Conservation (phyloP, 2,329 filamentous ascomycete species). For the Fusarium secorum region DNA sequence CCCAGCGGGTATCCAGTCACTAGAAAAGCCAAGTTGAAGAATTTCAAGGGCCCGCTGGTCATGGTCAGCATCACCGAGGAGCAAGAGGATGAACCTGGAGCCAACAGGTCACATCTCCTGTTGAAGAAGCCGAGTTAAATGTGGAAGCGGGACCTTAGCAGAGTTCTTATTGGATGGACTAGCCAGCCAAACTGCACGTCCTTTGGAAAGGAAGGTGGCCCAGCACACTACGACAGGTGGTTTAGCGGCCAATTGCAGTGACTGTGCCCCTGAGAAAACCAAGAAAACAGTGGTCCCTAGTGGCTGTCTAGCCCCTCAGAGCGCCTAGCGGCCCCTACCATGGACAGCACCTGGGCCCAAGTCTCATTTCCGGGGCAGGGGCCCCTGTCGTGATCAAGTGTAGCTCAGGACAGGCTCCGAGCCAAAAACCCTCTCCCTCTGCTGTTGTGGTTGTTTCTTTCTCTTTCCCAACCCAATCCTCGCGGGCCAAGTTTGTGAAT, state of each 20-base stretch:
- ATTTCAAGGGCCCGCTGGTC: slow-evolving; percentile 2
- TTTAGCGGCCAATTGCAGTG: slow-evolving; percentile 37
- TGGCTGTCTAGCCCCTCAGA: slow-evolving; percentile 23
- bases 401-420: slow-evolving; percentile 17
- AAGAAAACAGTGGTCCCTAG: slow-evolving; percentile 30
- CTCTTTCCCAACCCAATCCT: slow-evolving; percentile 39
- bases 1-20: slow-evolving; percentile 19
- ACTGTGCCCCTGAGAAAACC: slow-evolving; percentile 33
- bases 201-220: slow-evolving; percentile 17
- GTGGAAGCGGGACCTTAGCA: slow-evolving; percentile 4
- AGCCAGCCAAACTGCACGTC: slow-evolving; percentile 20
- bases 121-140: slow-evolving; percentile 24
- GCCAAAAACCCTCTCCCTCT: slow-evolving; percentile 28
- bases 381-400: slow-evolving; percentile 18
- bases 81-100: slow-evolving; percentile 2
- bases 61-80: not conserved
- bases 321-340: slow-evolving; percentile 29
- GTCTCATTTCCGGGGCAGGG: slow-evolving; percentile 38
- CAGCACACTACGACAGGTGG: slow-evolving; percentile 19
- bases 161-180: slow-evolving; percentile 10
- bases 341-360: slow-evolving; percentile 18
- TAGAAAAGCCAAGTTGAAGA: slow-evolving; percentile 21
- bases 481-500: slow-evolving; percentile 41
- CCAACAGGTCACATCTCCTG: slow-evolving; percentile 28
- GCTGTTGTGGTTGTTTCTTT: slow-evolving; percentile 20